Evolutionary conservation across 257 asterid genomes (phyloP).

Genomic region (Nicotiana tabacum): DNA sequence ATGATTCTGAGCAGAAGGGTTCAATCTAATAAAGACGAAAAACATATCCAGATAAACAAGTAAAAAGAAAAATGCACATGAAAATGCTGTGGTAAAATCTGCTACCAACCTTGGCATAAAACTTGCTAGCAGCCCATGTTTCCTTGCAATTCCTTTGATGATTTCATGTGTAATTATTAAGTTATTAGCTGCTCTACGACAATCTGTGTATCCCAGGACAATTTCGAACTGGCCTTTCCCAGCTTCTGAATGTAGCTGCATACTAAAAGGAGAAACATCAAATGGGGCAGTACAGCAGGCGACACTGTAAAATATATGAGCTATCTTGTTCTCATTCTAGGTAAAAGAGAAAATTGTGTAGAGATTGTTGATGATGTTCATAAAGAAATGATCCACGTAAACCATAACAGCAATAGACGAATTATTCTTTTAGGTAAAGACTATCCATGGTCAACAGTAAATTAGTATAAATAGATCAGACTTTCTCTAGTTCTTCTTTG

Average conservation of each 20-base stretch:
- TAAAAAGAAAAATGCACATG: not conserved
- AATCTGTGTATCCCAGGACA: constrained; percentile 55
- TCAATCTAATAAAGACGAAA: not conserved
- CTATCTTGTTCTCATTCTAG: too few species aligned
- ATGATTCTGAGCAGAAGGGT: too few species aligned
- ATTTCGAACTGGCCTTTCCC: constrained; percentile 81
- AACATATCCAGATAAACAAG: not conserved
- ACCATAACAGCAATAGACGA: too few species aligned
- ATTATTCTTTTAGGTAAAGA: too few species aligned
- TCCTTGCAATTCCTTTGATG: constrained; percentile 69
- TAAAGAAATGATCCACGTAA: too few species aligned
- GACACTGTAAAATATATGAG: not conserved
- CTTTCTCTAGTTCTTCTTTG: too few species aligned
- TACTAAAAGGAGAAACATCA: constrained; percentile 9
- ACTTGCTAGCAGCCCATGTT: constrained; percentile 75
- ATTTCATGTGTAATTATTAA: constrained; percentile 69
- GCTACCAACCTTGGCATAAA: constrained; percentile 76
- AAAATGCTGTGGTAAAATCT: not conserved
- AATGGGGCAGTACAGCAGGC: not conserved
- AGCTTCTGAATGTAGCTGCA: constrained; percentile 76
- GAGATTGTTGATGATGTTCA: too few species aligned
- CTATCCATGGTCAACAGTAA: too few species aligned
- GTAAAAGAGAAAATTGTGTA: too few species aligned
- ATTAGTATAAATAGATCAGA: too few species aligned
- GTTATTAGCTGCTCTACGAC: constrained; percentile 61